Evolutionary conservation across 176 grass and related monocot species (phyloP).

Genomic region (Canna indica): DNA sequence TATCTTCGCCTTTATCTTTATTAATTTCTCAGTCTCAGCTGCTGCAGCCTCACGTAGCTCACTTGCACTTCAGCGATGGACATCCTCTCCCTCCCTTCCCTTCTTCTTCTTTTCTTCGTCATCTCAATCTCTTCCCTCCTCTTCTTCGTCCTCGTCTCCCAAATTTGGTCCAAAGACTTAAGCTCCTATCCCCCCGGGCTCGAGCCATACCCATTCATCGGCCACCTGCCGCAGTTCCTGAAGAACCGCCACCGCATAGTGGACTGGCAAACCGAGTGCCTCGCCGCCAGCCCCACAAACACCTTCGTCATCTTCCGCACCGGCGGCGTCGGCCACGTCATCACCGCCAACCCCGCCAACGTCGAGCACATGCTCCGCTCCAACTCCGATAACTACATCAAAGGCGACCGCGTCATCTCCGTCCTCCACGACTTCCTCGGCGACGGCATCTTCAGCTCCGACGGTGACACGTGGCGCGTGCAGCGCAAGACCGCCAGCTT

Average conservation of each 20-base stretch:
- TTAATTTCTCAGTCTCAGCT: too few species aligned
- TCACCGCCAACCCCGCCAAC: conserved; percentile 30
- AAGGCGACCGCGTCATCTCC: neutral
- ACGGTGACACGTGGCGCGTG: neutral
- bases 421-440: conserved; percentile 12
- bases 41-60: too few species aligned
- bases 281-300: conserved; percentile 17
- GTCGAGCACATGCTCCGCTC: conserved; percentile 24
- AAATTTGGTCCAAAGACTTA: neutral
- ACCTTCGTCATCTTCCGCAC: conserved; percentile 17
- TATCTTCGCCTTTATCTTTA: too few species aligned
- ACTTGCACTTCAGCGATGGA: neutral
- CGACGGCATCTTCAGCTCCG: conserved; percentile 8
- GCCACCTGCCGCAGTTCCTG: conserved; percentile 26
- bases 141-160: neutral
- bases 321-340: neutral
- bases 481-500: conserved; percentile 2
- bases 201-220: neutral
- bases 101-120: neutral
- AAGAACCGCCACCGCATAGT: conserved; percentile 24
- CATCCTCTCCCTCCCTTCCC: neutral
- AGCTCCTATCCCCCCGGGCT: neutral
- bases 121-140: neutral
- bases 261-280: conserved; percentile 24
- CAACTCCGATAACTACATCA: neutral